Conservation (phyloP, 441 rosid species). For the Mallotus repandus region DNA sequence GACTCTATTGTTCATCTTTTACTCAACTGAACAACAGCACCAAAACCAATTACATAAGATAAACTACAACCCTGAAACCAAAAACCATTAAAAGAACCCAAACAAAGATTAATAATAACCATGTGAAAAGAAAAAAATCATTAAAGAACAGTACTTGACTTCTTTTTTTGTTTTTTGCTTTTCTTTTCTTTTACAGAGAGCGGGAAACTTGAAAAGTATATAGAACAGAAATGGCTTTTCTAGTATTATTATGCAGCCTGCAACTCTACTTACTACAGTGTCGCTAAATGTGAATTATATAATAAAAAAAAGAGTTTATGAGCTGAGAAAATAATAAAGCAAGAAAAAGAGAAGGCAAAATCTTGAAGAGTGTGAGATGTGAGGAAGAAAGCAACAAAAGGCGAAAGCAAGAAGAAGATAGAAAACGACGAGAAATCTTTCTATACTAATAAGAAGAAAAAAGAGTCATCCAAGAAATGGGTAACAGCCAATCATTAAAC, state of each 20-base stretch:
- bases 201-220: slow-evolving; percentile 66
- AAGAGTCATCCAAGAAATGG: slow-evolving; percentile 35
- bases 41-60: slow-evolving; percentile 14
- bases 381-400: slow-evolving; percentile 31
- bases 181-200: slow-evolving; percentile 33
- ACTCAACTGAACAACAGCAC: slow-evolving; percentile 27
- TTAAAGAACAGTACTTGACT: not conserved
- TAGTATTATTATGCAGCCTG: too few species aligned
- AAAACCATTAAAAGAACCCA: not conserved
- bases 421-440: slow-evolving; percentile 46
- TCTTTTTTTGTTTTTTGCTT: not conserved
- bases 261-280: too few species aligned
- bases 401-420: slow-evolving; percentile 29
- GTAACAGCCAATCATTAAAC: slow-evolving; percentile 7
- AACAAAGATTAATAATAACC: not conserved
- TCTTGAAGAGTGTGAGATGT: slow-evolving; percentile 42
- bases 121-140: not conserved
- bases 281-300: not conserved
- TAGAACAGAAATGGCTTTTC: not conserved
- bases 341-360: not conserved
- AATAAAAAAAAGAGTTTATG: not conserved
- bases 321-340: not conserved
- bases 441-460: not conserved
- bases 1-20: slow-evolving; percentile 65
- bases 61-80: slow-evolving; percentile 20